Evolutionary conservation across 768 basidiomycete species (phyloP), one percentile per base, ranked within the genome.

Genomic region (Boletus coccyginus): DNA sequence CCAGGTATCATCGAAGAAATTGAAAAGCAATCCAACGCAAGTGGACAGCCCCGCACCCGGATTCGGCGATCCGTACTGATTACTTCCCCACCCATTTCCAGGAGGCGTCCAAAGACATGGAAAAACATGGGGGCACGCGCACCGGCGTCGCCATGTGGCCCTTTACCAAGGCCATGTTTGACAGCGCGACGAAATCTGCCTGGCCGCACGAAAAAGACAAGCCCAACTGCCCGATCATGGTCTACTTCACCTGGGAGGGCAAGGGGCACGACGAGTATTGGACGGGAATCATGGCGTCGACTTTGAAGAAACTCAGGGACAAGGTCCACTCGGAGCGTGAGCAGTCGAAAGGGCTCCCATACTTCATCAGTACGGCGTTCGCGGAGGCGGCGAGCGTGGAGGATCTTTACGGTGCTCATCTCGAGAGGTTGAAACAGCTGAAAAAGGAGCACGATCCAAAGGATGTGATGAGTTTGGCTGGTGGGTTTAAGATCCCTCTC

Each of bases 401-500:
- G 16, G 47, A 56, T 19, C 40, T 65, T 21, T 65, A 62, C 8
- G 31, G 55, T 9, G 50, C 10, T 0, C 10, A 65, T 51, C 46
- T 62, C 1, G 16, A 41, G 7, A 6, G 5, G 24, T 24, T 65
- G 49, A 48, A 16, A 12, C 10, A 1, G 39, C 8, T 55, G 31
- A 58, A 52, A 16, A 19, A 32, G 44, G 32, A 21, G 50, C 56
- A 52, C 24, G 63, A 65, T 40, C 63, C 63, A 8, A n/a, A 40
- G 0, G 6, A 21, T 0, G 48, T 64, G 31, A 65, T 65, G 63
- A 7, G 52, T 33, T 36, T 53, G 31, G 38, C 59, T 5, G 51
- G 59, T 16, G 63, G 63, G 10, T 64, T 65, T 32, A 64, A 36
- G 40, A 64, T 64, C 32, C 62, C 59, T 52, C 46, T 41, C 7